Evolutionary conservation across 768 basidiomycete species (phyloP).

Genomic region (Boletus barrowsii): DNA sequence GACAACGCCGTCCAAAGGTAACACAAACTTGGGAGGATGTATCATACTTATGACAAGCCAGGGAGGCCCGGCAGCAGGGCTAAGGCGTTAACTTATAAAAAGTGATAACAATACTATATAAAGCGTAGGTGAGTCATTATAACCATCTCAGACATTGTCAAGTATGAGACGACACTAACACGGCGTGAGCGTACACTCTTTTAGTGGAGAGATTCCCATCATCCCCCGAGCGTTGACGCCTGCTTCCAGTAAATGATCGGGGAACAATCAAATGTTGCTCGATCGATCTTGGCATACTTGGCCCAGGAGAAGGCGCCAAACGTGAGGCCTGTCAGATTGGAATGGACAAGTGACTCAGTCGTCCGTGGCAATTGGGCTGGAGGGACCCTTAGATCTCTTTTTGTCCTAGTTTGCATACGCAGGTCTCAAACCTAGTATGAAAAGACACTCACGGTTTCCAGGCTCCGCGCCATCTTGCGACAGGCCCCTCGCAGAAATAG

Average conservation of each 20-base stretch:
- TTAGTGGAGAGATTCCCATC: conserved; percentile 24
- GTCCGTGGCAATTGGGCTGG: conserved; percentile 42
- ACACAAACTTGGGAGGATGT: not conserved
- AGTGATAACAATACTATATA: conserved; percentile 31
- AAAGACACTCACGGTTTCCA: conserved; percentile 58
- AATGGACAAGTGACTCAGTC: conserved; percentile 66
- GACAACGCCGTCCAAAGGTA: not conserved
- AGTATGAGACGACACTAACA: conserved; percentile 14
- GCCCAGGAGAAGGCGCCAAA: conserved; percentile 26
- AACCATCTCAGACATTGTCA: conserved; percentile 6
- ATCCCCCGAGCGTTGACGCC: conserved; percentile 28
- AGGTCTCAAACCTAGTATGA: conserved; percentile 10
- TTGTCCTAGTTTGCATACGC: conserved; percentile 49
- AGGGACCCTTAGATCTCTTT: conserved; percentile 44
- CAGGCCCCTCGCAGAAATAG: conserved; percentile 77
- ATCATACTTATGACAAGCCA: not conserved
- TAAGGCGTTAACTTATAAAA: conserved; percentile 4
- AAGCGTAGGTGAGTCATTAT: conserved; percentile 1
- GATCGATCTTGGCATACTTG: conserved; percentile 24
- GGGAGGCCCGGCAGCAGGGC: not conserved
- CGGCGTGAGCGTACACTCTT: conserved; percentile 13
- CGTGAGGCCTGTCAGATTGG: conserved; percentile 61
- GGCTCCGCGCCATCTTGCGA: conserved; percentile 83
- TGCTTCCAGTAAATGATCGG: conserved; percentile 14
- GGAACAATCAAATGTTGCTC: conserved; percentile 37